These are phyloP conservation scores for Dendrostoma leiphaemia DNA, from an alignment of 2,329 filamentous ascomycete genomes.

Conservation along the genomic window DNA sequence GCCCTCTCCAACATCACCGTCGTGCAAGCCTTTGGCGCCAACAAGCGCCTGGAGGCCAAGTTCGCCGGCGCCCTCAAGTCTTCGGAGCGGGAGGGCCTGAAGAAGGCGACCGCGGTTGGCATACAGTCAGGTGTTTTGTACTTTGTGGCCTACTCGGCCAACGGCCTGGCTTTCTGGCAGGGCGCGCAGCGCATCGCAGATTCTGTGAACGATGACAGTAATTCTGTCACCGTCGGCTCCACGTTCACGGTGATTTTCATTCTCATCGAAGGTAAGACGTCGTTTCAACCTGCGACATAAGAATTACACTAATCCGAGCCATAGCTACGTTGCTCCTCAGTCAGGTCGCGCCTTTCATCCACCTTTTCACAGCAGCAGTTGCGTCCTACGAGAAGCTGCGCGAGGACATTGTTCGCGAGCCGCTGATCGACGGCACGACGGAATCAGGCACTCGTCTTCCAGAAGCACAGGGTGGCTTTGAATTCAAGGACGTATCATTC, in stretches of 20 bases:
- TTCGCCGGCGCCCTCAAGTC: conserved; percentile 36
- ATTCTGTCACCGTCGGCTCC: conserved; percentile 42
- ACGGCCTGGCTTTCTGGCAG: conserved; percentile 65
- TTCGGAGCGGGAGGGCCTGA: conserved; percentile 41
- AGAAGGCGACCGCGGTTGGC: conserved; percentile 54
- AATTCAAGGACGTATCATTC: conserved; percentile 33
- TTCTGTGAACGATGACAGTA: conserved; percentile 25
- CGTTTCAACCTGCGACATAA: not conserved
- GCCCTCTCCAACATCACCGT: conserved; percentile 59
- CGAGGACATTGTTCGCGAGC: conserved; percentile 50
- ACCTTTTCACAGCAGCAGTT: conserved; percentile 55
- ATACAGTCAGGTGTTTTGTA: conserved; percentile 62
- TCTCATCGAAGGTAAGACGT: conserved; percentile 44
- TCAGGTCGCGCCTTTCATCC: conserved; percentile 59
- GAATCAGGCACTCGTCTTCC: conserved; percentile 18
- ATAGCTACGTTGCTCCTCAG: conserved; percentile 54
- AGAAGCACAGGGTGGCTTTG: conserved; percentile 9
- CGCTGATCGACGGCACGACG: conserved; percentile 39
- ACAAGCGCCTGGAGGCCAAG: conserved; percentile 55
- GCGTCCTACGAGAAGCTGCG: conserved; percentile 53
- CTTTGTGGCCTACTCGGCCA: conserved; percentile 64
- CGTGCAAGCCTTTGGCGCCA: conserved; percentile 65
- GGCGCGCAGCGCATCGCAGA: conserved; percentile 45
- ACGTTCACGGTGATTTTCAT: conserved; percentile 56
- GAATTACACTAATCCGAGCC: conserved; percentile 22